Evolutionary conservation across 2,329 filamentous ascomycete genomes (phyloP), one percentile per base, ranked within the genome.

Genomic region (Karstenula rhodostoma): DNA sequence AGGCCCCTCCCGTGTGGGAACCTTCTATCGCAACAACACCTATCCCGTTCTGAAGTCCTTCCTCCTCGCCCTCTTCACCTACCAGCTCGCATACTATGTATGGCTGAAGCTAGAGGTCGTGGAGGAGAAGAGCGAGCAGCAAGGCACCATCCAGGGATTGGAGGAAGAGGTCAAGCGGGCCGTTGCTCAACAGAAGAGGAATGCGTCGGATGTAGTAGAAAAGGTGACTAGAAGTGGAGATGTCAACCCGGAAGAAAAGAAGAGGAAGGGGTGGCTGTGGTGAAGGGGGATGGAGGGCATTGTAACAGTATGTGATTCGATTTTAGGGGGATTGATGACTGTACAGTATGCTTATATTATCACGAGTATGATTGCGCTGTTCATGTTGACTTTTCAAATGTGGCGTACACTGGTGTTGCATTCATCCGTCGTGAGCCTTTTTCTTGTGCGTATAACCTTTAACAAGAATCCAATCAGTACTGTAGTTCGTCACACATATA

Each of bases 21-120:
- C 84, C 49, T 94, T 94, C 80, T 94, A 93, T 82, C 89, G 87
- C 73, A 87, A 87, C 15, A 93, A 93, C 73, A 87, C 88, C 42
- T 84, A 90, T 1, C 91, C 92, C 2, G 82, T 94, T 48, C 84
- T 87, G 56, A 94, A 93, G 79, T 88, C 88, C 56, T 86, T 92
- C 66, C 83, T 94, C 40, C 84, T 90, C 72, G 90, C 92, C 56
- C 85, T 93, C 57, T 88, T 92, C 72, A 90, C 89, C 1, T 95
- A 94, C 76, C 92, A 95, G 78, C 70, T 91, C n/a, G 78, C 85
- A 15, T 94, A 94, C 79, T 92, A 87, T 81, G 80, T 80, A 15
- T 95, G 92, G 92, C 75, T 86, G 40, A 91, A 89, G 77, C 82
- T 94, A 53, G 91, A 94, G 77, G 85, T 86, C 35, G 84, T 91